phyloP scores from a whole-genome alignment of 2,329 filamentous ascomycete genomes.

The Trichoderma hamatum region DNA sequence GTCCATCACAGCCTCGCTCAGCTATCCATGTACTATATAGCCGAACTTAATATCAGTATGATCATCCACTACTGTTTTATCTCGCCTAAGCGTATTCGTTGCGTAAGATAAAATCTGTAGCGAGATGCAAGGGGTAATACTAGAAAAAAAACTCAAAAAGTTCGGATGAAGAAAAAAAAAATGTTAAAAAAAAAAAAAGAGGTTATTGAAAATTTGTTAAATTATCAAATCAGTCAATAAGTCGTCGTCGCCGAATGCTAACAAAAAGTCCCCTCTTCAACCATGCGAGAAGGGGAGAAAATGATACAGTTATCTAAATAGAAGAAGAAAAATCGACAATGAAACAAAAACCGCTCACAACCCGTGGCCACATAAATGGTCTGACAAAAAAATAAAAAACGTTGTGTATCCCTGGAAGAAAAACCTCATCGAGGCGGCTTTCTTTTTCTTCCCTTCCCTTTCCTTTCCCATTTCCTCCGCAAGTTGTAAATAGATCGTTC shows the following conservation, averaged over 20 bases:
- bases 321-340: not conserved
- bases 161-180: not conserved
- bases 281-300: not conserved
- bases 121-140: not conserved
- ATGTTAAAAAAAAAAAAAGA: not conserved
- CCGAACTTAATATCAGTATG: not conserved
- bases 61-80: not conserved
- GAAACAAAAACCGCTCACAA: constrained; percentile 5
- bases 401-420: not conserved
- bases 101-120: not conserved
- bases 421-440: not conserved
- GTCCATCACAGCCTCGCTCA: not conserved
- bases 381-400: not conserved
- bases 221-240: constrained; percentile 12
- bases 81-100: not conserved
- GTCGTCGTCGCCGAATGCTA: constrained; percentile 15
- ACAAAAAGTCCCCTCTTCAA: not conserved
- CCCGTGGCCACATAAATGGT: not conserved
- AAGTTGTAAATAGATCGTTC: not conserved
- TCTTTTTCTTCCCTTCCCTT: not conserved
- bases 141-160: not conserved
- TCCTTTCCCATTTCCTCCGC: not conserved
- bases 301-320: constrained; percentile 21
- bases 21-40: not conserved
- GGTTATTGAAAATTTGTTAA: not conserved